phyloP scores from a whole-genome alignment of 2,329 filamentous ascomycete genomes.

The Verticillium dahliae region DNA sequence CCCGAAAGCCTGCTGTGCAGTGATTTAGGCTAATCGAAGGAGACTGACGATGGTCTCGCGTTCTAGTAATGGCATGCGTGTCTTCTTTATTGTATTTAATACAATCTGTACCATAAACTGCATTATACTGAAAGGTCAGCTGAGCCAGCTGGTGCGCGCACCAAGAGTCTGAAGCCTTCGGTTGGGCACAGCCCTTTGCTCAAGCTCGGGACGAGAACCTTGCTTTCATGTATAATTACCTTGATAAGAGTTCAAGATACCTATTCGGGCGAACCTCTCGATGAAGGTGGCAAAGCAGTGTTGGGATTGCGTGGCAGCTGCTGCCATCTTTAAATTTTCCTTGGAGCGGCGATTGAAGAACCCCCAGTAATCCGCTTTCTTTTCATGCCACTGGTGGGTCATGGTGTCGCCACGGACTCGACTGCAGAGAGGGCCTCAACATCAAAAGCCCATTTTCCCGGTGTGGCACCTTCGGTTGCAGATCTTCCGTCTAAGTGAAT shows the following conservation, averaged over 20 bases:
- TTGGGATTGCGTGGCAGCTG: neutral
- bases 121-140: neutral
- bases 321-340: neutral
- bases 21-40: neutral
- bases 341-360: neutral
- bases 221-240: neutral
- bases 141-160: neutral
- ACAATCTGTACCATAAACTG: neutral
- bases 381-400: neutral
- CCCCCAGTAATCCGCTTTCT: neutral
- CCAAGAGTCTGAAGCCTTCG: neutral
- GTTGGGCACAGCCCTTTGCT: neutral
- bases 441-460: neutral
- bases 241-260: neutral
- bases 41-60: neutral
- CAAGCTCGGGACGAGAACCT: neutral
- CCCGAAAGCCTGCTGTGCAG: neutral
- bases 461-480: neutral
- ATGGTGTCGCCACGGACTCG: neutral
- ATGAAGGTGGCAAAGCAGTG: neutral
- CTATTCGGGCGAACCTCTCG: neutral
- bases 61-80: neutral
- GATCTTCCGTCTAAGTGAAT: neutral
- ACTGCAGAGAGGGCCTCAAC: neutral
- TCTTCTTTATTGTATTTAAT: neutral